Evolutionary conservation across 371 early-diverging fungal species (phyloP).

Genomic region (Lichtheimia ramosa): DNA sequence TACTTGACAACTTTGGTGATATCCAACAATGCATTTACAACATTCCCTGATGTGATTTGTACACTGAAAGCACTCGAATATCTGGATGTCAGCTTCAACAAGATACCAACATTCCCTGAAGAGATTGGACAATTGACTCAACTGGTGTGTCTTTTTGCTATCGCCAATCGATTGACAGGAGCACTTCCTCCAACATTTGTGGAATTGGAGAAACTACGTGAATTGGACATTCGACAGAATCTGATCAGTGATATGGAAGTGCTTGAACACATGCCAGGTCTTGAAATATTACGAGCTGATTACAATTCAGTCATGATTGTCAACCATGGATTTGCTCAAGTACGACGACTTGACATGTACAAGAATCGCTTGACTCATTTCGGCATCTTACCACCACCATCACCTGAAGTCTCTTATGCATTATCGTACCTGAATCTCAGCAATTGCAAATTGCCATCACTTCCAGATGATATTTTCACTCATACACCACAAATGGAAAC

Average conservation of each 20-base stretch:
- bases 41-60: constrained; percentile 65
- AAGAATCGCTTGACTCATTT: constrained; percentile 64
- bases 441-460: constrained; percentile 68
- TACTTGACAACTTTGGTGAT: constrained; percentile 66
- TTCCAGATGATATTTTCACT: constrained; percentile 64
- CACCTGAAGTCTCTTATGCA: not conserved
- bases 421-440: constrained; percentile 57
- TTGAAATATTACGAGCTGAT: constrained; percentile 65
- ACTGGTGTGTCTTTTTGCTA: constrained; percentile 61
- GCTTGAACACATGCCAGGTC: constrained; percentile 51
- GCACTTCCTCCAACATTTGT: constrained; percentile 63
- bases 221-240: constrained; percentile 79
- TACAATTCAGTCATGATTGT: constrained; percentile 63
- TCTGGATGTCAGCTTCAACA: constrained; percentile 85
- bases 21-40: constrained; percentile 75
- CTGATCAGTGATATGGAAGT: constrained; percentile 64
- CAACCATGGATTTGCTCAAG: constrained; percentile 8
- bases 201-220: constrained; percentile 58
- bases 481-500: constrained; percentile 55
- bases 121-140: constrained; percentile 67
- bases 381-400: not conserved
- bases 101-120: constrained; percentile 73
- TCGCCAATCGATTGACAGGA: constrained; percentile 74
- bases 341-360: constrained; percentile 43
- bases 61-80: constrained; percentile 58